Conservation (phyloP, 2,329 filamentous ascomycete genomes). For the Trichothecium roseum region DNA sequence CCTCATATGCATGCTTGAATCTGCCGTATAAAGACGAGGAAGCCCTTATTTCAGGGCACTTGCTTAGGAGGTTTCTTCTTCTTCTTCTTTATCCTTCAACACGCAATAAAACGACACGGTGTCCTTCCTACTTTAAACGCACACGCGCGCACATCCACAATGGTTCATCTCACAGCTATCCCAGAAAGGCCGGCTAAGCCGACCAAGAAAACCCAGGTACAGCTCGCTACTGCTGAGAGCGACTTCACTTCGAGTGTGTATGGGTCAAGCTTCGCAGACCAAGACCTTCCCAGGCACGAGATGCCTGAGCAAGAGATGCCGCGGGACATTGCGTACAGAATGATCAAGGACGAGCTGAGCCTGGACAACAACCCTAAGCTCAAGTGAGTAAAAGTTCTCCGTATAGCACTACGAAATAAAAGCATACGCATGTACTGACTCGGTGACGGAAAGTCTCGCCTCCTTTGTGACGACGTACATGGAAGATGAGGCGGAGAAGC, state of each 20-base stretch:
- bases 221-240: slow-evolving; percentile 41
- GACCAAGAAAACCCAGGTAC: slow-evolving; percentile 20
- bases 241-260: slow-evolving; percentile 74
- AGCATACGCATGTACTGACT: neutral
- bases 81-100: too few species aligned
- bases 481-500: slow-evolving; percentile 92
- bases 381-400: slow-evolving; percentile 54
- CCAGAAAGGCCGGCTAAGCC: slow-evolving; percentile 13
- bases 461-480: slow-evolving; percentile 96
- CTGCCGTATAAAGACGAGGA: too few species aligned
- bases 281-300: slow-evolving; percentile 70
- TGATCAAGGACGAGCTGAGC: slow-evolving; percentile 93
- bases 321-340: slow-evolving; percentile 80
- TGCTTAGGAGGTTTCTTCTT: too few species aligned
- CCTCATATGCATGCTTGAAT: too few species aligned
- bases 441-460: too few species aligned
- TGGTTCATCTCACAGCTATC: slow-evolving; percentile 42
- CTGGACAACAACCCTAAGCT: slow-evolving; percentile 87
- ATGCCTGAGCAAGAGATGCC: slow-evolving; percentile 93
- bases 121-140: too few species aligned
- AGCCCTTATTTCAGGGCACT: too few species aligned
- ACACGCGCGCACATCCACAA: slow-evolving; percentile 18
- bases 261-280: slow-evolving; percentile 70
- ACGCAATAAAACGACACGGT: too few species aligned
- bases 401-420: neutral